A percentile compares a stretch with the other conserved stretches of the same genome.
These are phyloP conservation scores for Mimosa pudica DNA, from an alignment of 306 rosid genomes.

Conservation along the genomic window DNA sequence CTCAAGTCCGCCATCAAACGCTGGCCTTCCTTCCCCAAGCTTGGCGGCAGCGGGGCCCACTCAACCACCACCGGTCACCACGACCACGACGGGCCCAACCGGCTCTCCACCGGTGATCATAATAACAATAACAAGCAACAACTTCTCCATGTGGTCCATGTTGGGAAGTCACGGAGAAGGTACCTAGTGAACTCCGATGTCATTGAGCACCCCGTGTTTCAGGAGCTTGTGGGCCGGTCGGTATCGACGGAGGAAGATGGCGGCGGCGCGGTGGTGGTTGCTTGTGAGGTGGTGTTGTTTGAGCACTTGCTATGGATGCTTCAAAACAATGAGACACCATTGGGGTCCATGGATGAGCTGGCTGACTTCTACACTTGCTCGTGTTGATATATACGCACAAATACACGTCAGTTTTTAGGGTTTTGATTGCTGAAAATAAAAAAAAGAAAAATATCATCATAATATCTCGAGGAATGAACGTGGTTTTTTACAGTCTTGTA, in stretches of 20 bases:
- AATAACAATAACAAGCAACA: conserved; percentile 1
- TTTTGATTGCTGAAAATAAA: too few species aligned
- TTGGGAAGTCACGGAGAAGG: conserved; percentile 73
- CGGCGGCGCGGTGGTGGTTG: conserved; percentile 48
- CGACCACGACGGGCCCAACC: not conserved
- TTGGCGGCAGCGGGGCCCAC: conserved; percentile 24
- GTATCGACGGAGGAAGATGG: not conserved
- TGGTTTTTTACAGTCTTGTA: too few species aligned
- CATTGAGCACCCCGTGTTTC: conserved; percentile 75
- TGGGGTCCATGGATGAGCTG: conserved; percentile 84
- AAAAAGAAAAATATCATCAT: too few species aligned
- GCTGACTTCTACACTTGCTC: conserved; percentile 79
- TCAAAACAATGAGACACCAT: conserved; percentile 59
- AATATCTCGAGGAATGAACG: too few species aligned
- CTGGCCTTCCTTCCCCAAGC: conserved; percentile 77
- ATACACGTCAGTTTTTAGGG: not conserved
- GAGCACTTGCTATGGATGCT: conserved; percentile 97
- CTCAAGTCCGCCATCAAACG: conserved; percentile 82
- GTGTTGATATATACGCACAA: conserved; percentile 31
- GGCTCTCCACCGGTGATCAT: not conserved
- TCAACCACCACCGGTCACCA: conserved; percentile 31
- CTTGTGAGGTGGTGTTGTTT: conserved; percentile 88
- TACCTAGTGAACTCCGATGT: conserved; percentile 69
- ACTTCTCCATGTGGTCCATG: conserved; percentile 59
- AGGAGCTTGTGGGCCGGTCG: conserved; percentile 72